These are phyloP conservation scores for Suillus subaureus DNA, from an alignment of 768 basidiomycete genomes.

Conservation along the genomic window DNA sequence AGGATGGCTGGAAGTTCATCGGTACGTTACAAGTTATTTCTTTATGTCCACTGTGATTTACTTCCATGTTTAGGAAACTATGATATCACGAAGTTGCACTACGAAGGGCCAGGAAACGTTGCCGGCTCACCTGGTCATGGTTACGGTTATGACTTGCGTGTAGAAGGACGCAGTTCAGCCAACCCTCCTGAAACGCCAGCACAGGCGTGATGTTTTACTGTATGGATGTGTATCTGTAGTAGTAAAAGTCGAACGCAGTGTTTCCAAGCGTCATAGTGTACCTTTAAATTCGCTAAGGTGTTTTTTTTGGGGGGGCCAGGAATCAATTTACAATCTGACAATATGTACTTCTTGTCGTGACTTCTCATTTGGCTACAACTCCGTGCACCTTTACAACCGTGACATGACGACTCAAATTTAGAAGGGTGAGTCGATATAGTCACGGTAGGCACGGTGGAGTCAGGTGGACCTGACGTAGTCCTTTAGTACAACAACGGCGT, in stretches of 20 bases:
- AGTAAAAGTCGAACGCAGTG: constrained; percentile 14
- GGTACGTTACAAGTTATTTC: constrained; percentile 49
- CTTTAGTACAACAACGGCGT: background rate
- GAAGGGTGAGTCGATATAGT: background rate
- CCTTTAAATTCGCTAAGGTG: background rate
- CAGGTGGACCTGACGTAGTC: background rate
- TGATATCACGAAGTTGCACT: constrained; percentile 88
- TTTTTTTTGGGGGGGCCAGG: background rate
- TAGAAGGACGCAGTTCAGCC: constrained; percentile 55
- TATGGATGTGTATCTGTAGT: constrained; percentile 22
- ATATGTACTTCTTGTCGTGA: background rate
- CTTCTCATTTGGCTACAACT: background rate
- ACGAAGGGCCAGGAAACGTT: constrained; percentile 78
- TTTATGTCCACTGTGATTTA: constrained; percentile 14
- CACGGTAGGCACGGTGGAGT: background rate
- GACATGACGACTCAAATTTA: background rate
- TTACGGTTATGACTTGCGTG: constrained; percentile 81
- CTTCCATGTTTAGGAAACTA: constrained; percentile 83
- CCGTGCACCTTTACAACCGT: background rate
- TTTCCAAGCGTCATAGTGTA: background rate
- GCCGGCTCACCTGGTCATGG: constrained; percentile 64
- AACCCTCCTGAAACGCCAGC: constrained; percentile 44
- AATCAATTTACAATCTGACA: background rate
- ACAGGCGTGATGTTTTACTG: constrained; percentile 21
- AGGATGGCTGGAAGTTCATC: constrained; percentile 95